Base-by-base conservation (phyloP, 1,284 basidiomycete species). In the Puccinia horiana region DNA sequence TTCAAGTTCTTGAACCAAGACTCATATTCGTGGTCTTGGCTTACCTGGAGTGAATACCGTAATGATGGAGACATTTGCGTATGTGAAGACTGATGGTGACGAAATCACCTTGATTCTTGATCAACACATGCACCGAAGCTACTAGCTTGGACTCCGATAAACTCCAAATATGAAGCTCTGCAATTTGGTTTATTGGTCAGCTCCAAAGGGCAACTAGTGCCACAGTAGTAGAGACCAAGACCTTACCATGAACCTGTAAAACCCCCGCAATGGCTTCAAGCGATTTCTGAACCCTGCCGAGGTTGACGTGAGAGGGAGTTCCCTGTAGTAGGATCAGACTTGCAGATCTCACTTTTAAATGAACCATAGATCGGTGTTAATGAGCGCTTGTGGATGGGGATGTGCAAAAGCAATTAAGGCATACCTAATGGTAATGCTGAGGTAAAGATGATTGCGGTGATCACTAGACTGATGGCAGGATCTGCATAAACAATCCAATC, bases 251-350 rank as follows among this genome's bases (percentile, higher is more conserved):
- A 44, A 99, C 90, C 37, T 94, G 94, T 82, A 94, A 89, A 32
- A 99, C 96, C 65, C 97, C 96, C 2, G 92, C 90, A 23, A 98
- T 93, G 8, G 88, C 88, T 37, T 93, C 89, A 83, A 99, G 95
- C 6, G 93, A 91, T 20, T 90, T 88, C 75, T 93, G 92, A 23
- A 99, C 93, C 82, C 92, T 91, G 35, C 96, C 94, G 49, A 99
- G 90, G 4, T 94, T 95, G 23, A 99, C 91, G 14, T 92, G 92
- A 0, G 92, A 89, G 0, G 97, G 97, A 1, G 98, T 96, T 63
- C 94, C 96, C 88, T 99, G 97, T 9, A 99, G 89, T n/a, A 99
- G 89, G 86, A 99, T 98, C 88, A 94, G 96, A 16, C 95, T 95
- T 4, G 96, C 94, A 84, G 94, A 95, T 87, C 92, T 93, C 84